Evolutionary conservation across 345 rosid species (phyloP).

Genomic region (Anacardium occidentale): DNA sequence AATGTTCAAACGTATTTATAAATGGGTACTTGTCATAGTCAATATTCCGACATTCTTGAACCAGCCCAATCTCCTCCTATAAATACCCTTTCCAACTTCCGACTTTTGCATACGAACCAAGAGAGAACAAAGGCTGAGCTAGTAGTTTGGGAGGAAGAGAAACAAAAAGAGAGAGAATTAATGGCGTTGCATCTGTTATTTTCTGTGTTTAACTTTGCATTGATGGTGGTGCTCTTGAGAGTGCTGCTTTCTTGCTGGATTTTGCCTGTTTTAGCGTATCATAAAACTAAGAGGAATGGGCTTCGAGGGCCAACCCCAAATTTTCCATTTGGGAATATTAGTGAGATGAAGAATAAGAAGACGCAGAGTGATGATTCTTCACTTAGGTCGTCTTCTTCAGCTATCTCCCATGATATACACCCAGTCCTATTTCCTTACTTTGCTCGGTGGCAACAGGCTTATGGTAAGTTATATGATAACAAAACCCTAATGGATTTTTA

Average conservation of each 20-base stretch:
- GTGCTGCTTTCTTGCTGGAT: slow-evolving; percentile 62
- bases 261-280: slow-evolving; percentile 46
- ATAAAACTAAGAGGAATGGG: slow-evolving; percentile 60
- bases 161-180: slow-evolving; percentile 3
- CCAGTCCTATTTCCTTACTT: slow-evolving; percentile 75
- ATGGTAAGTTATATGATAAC: slow-evolving; percentile 39
- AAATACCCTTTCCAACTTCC: slow-evolving; percentile 32
- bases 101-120: background rate
- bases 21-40: slow-evolving; percentile 2
- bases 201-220: slow-evolving; percentile 10
- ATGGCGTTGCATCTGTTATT: slow-evolving; percentile 27
- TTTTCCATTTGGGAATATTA: slow-evolving; percentile 78
- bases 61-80: slow-evolving; percentile 24
- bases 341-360: slow-evolving; percentile 52
- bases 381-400: slow-evolving; percentile 18
- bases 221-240: slow-evolving; percentile 30
- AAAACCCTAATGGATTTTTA: slow-evolving; percentile 3
- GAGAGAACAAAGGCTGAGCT: background rate
- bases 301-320: slow-evolving; percentile 73
- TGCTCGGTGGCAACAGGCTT: slow-evolving; percentile 68
- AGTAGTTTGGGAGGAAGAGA: background rate
- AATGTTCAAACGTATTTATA: slow-evolving; percentile 12
- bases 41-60: slow-evolving; percentile 25
- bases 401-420: slow-evolving; percentile 76
- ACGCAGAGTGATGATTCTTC: slow-evolving; percentile 3